Evolutionary conservation across 768 basidiomycete species (phyloP).

Genomic region (Kwoniella pini): DNA sequence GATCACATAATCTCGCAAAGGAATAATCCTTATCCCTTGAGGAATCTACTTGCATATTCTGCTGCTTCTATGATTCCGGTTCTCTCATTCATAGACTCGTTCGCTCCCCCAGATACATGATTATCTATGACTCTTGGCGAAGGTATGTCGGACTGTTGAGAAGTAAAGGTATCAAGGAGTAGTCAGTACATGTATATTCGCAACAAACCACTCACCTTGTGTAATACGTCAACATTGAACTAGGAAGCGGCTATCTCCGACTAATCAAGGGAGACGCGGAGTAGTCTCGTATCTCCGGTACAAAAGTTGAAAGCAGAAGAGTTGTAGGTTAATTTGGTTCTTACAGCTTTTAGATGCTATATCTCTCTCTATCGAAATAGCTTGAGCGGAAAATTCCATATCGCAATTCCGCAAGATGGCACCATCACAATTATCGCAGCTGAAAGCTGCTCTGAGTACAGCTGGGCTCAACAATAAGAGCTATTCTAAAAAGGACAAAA

Average conservation of each 20-base stretch:
- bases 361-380: neutral
- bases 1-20: conserved; percentile 84
- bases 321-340: neutral
- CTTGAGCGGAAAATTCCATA: neutral
- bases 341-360: neutral
- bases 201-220: too few relatives aligned
- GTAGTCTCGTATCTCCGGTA: neutral
- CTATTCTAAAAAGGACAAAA: conserved; percentile 61
- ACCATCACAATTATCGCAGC: conserved; percentile 82
- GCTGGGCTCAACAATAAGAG: conserved; percentile 72
- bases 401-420: conserved; percentile 33
- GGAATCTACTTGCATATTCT: conserved; percentile 26
- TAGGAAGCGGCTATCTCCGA: neutral
- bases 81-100: too few relatives aligned
- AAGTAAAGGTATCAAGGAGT: too few relatives aligned
- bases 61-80: too few relatives aligned
- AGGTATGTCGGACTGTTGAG: too few relatives aligned
- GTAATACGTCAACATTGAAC: conserved; percentile 1
- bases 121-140: too few relatives aligned
- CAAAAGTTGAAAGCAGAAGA: conserved; percentile 11
- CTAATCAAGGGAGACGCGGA: neutral
- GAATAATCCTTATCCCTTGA: conserved; percentile 70
- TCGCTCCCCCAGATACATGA: too few relatives aligned
- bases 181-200: too few relatives aligned
- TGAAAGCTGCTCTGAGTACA: conserved; percentile 77